Conservation (phyloP, 192 early-diverging fungal genomes). For the Coemansia sp. region DNA sequence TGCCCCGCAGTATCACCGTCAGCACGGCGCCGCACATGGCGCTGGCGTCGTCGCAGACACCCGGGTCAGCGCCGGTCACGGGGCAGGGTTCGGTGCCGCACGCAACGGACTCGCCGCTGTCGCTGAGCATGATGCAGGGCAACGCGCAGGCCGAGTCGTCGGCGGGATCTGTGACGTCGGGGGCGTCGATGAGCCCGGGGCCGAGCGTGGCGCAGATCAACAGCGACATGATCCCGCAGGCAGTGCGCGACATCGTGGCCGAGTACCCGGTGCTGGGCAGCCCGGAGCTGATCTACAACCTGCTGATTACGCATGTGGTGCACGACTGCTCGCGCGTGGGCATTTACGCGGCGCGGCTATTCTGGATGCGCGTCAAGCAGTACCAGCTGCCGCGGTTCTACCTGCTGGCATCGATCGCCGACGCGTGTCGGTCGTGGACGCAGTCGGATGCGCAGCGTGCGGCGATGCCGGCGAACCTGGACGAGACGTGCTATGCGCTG, state of each 20-base stretch:
- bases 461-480: conserved; percentile 50
- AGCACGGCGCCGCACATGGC: background rate
- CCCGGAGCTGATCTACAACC: conserved; percentile 53
- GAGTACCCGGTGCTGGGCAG: conserved; percentile 51
- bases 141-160: conserved; percentile 14
- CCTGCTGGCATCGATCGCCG: conserved; percentile 48
- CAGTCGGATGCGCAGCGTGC: conserved; percentile 44
- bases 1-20: conserved; percentile 8
- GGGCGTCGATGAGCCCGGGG: conserved; percentile 13
- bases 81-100: background rate
- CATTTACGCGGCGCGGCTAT: conserved; percentile 48
- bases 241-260: conserved; percentile 34
- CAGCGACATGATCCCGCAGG: conserved; percentile 45
- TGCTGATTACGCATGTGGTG: conserved; percentile 52
- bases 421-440: conserved; percentile 53
- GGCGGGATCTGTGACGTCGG: conserved; percentile 5
- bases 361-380: conserved; percentile 53
- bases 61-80: background rate
- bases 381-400: conserved; percentile 47
- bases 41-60: conserved; percentile 2
- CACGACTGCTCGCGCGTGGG: conserved; percentile 54
- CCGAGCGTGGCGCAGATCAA: conserved; percentile 43
- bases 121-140: conserved; percentile 20
- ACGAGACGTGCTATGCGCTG: conserved; percentile 50
- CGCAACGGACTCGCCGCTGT: conserved; percentile 9